Evolutionary conservation across 164 flowering plant genomes (phyloP), one percentile per base, ranked within the genome.

Genomic region (Malania oleifera): DNA sequence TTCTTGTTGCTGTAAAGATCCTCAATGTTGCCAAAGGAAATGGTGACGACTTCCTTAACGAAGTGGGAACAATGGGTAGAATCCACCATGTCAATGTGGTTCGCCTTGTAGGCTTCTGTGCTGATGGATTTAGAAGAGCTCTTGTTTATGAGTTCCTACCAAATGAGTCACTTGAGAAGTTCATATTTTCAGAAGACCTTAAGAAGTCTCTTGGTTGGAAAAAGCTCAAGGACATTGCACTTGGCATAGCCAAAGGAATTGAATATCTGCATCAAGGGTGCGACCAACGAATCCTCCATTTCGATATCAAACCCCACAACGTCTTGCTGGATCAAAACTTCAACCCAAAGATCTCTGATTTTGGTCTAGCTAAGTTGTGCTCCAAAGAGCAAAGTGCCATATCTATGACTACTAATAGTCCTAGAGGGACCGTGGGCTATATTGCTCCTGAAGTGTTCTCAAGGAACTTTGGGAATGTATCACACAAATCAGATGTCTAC

Each of bases 51-150:
- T 68, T 68, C 18, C 54, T 68, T 18, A 68, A 58, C 41, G 72
- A 68, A 54, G 72, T 68, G 15, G 60, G 60, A 2, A 63, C 64
- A 31, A 70, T 66, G 56, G 70, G 60, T 13, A 57, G 40, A 25
- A 60, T 69, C 55, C 65, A 69, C 43, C 73, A 69, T 39, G 54
- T 69, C 55, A 69, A 69, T 56, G 69, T 69, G 52, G 76, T 66
- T 39, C 68, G 68, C 10, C 60, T 73, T 55, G 60, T 69, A 7
- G 76, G 76, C 0, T 73, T 57, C 25, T 73, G 76, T 28, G 73
- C 76, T 11, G 76, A 69, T 19, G 72, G 76, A 43, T 34, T 54
- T 18, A 52, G 31, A 23, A 25, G 70, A 55, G 76, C 73, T 62
- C 52, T 73, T 10, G 62, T 69, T 19, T 73, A 68, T 44, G 76